A percentile compares a stretch with the other conserved stretches of the same genome.
Conservation (phyloP, 495 filamentous ascomycete genomes). For the Trichocladium antarcticum region DNA sequence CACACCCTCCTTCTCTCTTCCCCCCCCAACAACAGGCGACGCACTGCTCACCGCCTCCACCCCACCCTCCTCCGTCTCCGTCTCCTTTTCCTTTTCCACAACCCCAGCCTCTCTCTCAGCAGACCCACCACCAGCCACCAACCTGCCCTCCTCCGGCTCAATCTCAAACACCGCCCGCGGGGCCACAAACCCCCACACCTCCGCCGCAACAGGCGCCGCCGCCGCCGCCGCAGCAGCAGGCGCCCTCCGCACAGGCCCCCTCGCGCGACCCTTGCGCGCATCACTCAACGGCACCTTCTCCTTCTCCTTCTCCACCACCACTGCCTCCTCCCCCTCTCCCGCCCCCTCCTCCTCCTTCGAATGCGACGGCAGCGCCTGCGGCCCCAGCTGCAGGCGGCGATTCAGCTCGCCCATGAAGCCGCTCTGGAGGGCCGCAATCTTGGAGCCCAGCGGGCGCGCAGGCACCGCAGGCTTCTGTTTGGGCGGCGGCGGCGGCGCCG, state of each 20-base stretch:
- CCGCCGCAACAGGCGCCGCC: not conserved
- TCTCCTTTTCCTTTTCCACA: slow-evolving; percentile 16
- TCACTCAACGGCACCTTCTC: slow-evolving; percentile 73
- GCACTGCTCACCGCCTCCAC: not conserved
- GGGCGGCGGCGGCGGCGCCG: slow-evolving; percentile 23
- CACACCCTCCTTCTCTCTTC: not conserved
- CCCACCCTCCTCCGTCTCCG: slow-evolving; percentile 9
- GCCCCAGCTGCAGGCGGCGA: slow-evolving; percentile 70
- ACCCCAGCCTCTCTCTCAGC: slow-evolving; percentile 25
- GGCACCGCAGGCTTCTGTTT: slow-evolving; percentile 71
- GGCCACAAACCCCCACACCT: slow-evolving; percentile 28
- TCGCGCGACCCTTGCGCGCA: slow-evolving; percentile 79
- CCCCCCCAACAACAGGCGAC: slow-evolving; percentile 17
- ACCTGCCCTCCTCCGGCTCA: slow-evolving; percentile 40
- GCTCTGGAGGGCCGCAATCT: slow-evolving; percentile 82
- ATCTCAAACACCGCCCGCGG: slow-evolving; percentile 39
- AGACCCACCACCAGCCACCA: slow-evolving; percentile 28
- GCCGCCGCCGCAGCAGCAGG: slow-evolving; percentile 29
- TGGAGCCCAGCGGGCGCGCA: slow-evolving; percentile 64
- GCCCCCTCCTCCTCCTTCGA: slow-evolving; percentile 48
- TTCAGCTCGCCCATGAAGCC: slow-evolving; percentile 89
- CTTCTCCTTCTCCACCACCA: slow-evolving; percentile 36
- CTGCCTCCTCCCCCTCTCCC: slow-evolving; percentile 43
- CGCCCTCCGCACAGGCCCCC: slow-evolving; percentile 70
- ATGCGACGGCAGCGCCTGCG: slow-evolving; percentile 46